Percentiles rank a stretch among this genome's conserved stretches.
phyloP scores from a whole-genome alignment of 2,329 filamentous ascomycete genomes.

The Aspergillus awamori region DNA sequence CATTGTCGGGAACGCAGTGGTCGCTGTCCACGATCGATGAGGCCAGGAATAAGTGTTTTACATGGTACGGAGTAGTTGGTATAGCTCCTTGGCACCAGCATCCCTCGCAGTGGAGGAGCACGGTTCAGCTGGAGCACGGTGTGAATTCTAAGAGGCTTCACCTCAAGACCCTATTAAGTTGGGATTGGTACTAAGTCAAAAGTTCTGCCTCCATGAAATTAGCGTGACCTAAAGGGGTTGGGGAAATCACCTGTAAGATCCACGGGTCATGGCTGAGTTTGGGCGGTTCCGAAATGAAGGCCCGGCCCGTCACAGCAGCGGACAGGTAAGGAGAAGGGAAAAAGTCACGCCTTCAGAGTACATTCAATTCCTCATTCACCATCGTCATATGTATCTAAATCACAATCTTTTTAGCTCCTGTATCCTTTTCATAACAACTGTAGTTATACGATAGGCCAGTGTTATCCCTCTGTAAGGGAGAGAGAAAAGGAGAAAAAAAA shows the following conservation, averaged over 20 bases:
- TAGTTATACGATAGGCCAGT: neutral
- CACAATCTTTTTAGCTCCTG: too few relatives aligned
- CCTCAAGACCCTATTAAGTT: neutral
- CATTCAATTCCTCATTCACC: neutral
- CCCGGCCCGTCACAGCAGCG: conserved; percentile 20
- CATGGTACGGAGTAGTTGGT: neutral
- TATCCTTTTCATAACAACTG: neutral
- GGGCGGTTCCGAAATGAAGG: conserved; percentile 15
- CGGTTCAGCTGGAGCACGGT: neutral
- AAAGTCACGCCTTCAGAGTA: neutral
- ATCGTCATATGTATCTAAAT: neutral
- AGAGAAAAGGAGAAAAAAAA: neutral
- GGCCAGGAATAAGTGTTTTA: neutral
- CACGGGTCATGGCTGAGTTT: neutral
- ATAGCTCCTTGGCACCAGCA: neutral
- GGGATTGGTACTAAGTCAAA: neutral
- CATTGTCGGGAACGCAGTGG: neutral
- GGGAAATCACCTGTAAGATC: neutral
- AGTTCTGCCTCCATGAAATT: neutral
- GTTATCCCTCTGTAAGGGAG: neutral
- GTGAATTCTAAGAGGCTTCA: neutral
- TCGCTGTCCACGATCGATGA: neutral
- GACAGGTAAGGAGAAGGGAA: conserved; percentile 3
- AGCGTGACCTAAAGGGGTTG: neutral
- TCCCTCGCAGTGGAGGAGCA: neutral